phyloP scores from a whole-genome alignment of 2,329 filamentous ascomycete genomes.

The Cyclaneusma minus region DNA sequence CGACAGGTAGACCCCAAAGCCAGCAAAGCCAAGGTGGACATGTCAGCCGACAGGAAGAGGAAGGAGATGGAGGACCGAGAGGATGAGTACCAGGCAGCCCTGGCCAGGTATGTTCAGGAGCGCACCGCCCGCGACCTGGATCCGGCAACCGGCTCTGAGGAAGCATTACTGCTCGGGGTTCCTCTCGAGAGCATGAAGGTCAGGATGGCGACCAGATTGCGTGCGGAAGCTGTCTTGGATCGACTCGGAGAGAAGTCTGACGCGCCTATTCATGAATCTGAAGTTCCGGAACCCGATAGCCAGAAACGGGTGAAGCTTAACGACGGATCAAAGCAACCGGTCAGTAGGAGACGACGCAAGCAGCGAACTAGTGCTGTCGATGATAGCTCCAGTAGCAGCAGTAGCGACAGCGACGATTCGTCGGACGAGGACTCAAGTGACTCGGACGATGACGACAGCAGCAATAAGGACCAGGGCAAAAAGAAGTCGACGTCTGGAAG shows the following conservation, averaged over 20 bases:
- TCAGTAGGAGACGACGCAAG: constrained; percentile 32
- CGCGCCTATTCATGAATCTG: constrained; percentile 1
- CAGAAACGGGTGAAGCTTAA: constrained; percentile 27
- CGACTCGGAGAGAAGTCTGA: constrained; percentile 30
- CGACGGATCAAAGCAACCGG: constrained; percentile 26
- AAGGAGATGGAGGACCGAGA: constrained; percentile 35
- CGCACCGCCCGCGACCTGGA: constrained; percentile 7
- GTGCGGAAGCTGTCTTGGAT: constrained; percentile 40
- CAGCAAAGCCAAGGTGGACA: constrained; percentile 34
- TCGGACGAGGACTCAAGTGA: constrained; percentile 6
- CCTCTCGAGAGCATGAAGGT: constrained; percentile 35
- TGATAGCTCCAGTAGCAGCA: constrained; percentile 11
- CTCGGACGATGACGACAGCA: constrained; percentile 7
- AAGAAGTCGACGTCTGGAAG: no score
- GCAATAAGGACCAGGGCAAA: constrained; percentile 4
- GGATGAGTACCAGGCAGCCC: constrained; percentile 39
- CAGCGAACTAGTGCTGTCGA: constrained; percentile 14
- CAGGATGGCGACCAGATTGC: constrained; percentile 45
- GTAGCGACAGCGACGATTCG: not conserved
- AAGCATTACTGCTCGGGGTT: constrained; percentile 17
- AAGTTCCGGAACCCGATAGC: constrained; percentile 11
- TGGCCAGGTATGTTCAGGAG: constrained; percentile 14
- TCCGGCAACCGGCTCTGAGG: constrained; percentile 12
- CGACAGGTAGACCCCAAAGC: constrained; percentile 28
- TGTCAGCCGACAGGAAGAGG: constrained; percentile 26